Base-by-base conservation (phyloP, 768 basidiomycete species). In the Dioszegia hungarica region DNA sequence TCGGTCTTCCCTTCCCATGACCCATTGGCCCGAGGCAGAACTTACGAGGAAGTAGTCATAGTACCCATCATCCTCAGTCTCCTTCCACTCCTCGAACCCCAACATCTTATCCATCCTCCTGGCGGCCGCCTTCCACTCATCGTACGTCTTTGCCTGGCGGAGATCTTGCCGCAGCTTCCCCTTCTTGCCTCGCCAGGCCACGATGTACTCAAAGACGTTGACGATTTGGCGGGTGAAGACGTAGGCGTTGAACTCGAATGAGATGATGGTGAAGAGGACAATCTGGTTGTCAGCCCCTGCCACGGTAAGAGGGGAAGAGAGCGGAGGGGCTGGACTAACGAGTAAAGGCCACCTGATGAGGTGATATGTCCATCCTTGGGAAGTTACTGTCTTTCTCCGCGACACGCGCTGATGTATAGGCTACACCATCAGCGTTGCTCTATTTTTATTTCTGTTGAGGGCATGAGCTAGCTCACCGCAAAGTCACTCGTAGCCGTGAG, bases 51-150 rank as follows among this genome's bases (percentile, higher is more conserved):
- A 84, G 83, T 87, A 93, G 66, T 98, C 95, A 72, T 93, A 97
- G 63, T 86, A 95, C 1, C 85, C 79, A 75, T 94, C 90, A 66
- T 92, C 89, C 43, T 94, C 89, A 11, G 70, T 73, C 53, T 79
- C 77, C 74, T 98, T 98, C 95, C 95, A 99, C 53, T 86, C 84
- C 54, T 90, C 81, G 66, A 95, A 94, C 5, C 85, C 81, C 25
- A 98, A 79, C 78, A 87, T 87, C 53, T 82, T 81, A 67, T 99
- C 95, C 60, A 99, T 73, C 38, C 80, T 81, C 51, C 81, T 77
- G 1, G 95, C 95, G 0, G 85, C 85, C 27, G 81, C 79, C 75
- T 87, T 90, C 95, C 95, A 99, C 77, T 95, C 88, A 81, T 88
- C 80, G 67, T 91, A 97, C 0, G 81, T 87, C 61, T 74, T 80